Percentiles rank a stretch among this genome's conserved stretches.
phyloP scores from a whole-genome alignment of 2,329 filamentous ascomycete genomes.

The Thielaviopsis punctulata region DNA sequence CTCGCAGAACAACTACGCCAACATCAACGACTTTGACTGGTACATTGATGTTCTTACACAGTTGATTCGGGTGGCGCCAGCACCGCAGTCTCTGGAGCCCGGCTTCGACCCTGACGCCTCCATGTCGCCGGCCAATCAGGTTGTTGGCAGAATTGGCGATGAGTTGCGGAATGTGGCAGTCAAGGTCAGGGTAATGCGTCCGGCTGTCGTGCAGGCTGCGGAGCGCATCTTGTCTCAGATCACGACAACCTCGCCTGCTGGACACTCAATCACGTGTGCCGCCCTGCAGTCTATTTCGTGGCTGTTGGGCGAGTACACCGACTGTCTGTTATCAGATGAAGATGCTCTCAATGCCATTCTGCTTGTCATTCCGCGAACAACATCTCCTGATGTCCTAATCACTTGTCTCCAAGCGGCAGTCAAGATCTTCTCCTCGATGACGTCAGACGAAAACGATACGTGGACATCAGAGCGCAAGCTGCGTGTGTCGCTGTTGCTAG shows the following conservation, averaged over 20 bases:
- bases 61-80: conserved; percentile 53
- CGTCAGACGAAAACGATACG: conserved; percentile 41
- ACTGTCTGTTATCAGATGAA: conserved; percentile 51
- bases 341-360: conserved; percentile 58
- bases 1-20: conserved; percentile 70
- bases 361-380: conserved; percentile 40
- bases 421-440: conserved; percentile 65
- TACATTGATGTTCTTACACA: conserved; percentile 84
- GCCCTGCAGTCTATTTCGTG: conserved; percentile 64
- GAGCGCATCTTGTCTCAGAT: conserved; percentile 54
- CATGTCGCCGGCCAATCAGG: conserved; percentile 10
- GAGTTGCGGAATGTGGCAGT: conserved; percentile 85
- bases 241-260: conserved; percentile 31
- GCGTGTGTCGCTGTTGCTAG: conserved; percentile 58
- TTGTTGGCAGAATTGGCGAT: conserved; percentile 44
- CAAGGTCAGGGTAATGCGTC: conserved; percentile 69
- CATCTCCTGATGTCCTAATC: conserved; percentile 48
- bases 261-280: conserved; percentile 41
- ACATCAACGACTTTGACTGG: conserved; percentile 88
- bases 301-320: conserved; percentile 76
- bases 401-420: conserved; percentile 69
- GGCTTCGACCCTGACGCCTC: conserved; percentile 15
- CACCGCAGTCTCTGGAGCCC: conserved; percentile 25
- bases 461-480: conserved; percentile 65
- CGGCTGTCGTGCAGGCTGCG: conserved; percentile 65